Conservation (phyloP, 2,329 filamentous ascomycete genomes). For the Phyllosticta citribraziliensis region DNA sequence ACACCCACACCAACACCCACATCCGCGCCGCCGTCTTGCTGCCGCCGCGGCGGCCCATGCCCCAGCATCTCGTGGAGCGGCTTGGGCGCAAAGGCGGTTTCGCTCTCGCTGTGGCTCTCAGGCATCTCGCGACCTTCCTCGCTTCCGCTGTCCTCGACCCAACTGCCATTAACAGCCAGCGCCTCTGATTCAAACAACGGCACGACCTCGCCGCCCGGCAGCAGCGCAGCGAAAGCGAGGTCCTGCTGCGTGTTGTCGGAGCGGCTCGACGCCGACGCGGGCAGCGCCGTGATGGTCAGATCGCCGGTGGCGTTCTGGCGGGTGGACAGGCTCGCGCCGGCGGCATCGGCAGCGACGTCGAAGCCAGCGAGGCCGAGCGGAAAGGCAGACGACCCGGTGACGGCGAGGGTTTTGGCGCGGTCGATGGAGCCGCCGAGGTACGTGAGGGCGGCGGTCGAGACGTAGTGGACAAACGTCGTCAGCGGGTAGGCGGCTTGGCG, state of each 20-base stretch:
- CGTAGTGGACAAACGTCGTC: slow-evolving; percentile 44
- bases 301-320: slow-evolving; percentile 52
- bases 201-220: slow-evolving; percentile 3
- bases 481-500: slow-evolving; percentile 51
- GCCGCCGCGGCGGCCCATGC: not conserved
- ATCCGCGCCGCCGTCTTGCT: not conserved
- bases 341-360: slow-evolving; percentile 23
- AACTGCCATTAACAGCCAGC: not conserved
- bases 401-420: slow-evolving; percentile 40
- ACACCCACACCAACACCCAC: not conserved
- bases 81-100: not conserved
- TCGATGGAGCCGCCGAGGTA: slow-evolving; percentile 39
- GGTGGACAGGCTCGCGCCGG: slow-evolving; percentile 17
- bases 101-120: not conserved
- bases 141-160: not conserved
- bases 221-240: slow-evolving; percentile 44
- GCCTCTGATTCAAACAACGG: not conserved
- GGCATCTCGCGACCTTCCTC: not conserved
- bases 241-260: slow-evolving; percentile 49
- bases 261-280: slow-evolving; percentile 34
- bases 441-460: slow-evolving; percentile 28
- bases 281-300: slow-evolving; percentile 36
- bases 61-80: not conserved
- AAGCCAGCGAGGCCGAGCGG: slow-evolving; percentile 53
- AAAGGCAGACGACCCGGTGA: slow-evolving; percentile 41